phyloP scores from a whole-genome alignment of 2,329 filamentous ascomycete species.

The Penicillium brasilianum region DNA sequence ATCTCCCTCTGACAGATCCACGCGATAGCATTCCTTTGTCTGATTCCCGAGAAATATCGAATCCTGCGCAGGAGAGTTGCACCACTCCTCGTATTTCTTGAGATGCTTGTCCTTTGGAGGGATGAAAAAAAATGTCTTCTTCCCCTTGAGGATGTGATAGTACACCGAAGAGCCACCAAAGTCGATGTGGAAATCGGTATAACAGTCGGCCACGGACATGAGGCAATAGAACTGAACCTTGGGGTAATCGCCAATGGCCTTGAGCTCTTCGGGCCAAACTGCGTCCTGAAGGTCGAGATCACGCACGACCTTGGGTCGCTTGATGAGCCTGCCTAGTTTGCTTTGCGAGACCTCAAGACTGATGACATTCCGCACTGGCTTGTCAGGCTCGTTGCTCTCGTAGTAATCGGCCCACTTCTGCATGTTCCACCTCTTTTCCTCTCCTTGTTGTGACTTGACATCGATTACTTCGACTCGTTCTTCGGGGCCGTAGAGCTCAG shows the following conservation, averaged over 20 bases:
- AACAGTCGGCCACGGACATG: slow-evolving; percentile 74
- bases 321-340: slow-evolving; percentile 64
- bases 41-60: slow-evolving; percentile 68
- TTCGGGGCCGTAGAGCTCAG: slow-evolving; percentile 66
- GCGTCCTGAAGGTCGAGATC: slow-evolving; percentile 62
- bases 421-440: slow-evolving; percentile 69
- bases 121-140: slow-evolving; percentile 74
- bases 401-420: slow-evolving; percentile 72
- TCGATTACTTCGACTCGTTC: slow-evolving; percentile 70
- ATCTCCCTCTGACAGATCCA: slow-evolving; percentile 69
- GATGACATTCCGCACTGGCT: slow-evolving; percentile 70
- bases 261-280: slow-evolving; percentile 57
- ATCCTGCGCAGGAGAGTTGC: slow-evolving; percentile 68
- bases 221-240: slow-evolving; percentile 72
- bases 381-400: slow-evolving; percentile 59
- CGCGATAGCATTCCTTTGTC: slow-evolving; percentile 69
- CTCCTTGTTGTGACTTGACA: slow-evolving; percentile 70
- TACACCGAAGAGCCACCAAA: slow-evolving; percentile 74
- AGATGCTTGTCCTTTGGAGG: slow-evolving; percentile 70
- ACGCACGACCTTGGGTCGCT: slow-evolving; percentile 67
- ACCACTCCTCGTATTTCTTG: slow-evolving; percentile 74
- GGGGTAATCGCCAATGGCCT: slow-evolving; percentile 62
- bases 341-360: slow-evolving; percentile 71
- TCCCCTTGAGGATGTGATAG: slow-evolving; percentile 71
- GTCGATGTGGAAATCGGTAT: slow-evolving; percentile 74